phyloP scores from a whole-genome alignment of 257 asterid genomes.

The Cordia subcordata region DNA sequence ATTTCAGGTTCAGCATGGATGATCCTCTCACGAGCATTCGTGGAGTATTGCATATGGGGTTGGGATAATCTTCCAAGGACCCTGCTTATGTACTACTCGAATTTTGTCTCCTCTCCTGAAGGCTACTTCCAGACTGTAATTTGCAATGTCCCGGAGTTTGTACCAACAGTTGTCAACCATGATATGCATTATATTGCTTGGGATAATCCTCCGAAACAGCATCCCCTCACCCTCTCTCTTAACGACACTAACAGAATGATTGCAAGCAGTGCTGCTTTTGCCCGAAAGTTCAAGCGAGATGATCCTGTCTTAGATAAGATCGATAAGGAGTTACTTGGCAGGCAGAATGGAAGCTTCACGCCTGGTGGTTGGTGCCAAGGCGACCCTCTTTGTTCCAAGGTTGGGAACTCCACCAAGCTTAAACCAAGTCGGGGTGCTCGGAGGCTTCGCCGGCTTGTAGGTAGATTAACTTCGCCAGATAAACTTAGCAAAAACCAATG shows the following conservation, averaged over 20 bases:
- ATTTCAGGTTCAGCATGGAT: slow-evolving; percentile 95
- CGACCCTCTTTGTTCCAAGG: slow-evolving; percentile 60
- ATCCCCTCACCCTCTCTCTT: slow-evolving; percentile 58
- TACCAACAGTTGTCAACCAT: slow-evolving; percentile 73
- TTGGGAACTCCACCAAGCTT: slow-evolving; percentile 47
- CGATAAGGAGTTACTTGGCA: slow-evolving; percentile 54
- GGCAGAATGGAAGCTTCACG: slow-evolving; percentile 62
- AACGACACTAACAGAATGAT: slow-evolving; percentile 66
- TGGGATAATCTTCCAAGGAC: slow-evolving; percentile 97
- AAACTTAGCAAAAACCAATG: slow-evolving; percentile 45
- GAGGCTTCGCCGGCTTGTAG: slow-evolving; percentile 60
- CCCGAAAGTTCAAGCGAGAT: slow-evolving; percentile 70
- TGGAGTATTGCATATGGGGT: slow-evolving; percentile 87
- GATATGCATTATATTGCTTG: slow-evolving; percentile 94
- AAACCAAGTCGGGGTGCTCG: slow-evolving; percentile 70
- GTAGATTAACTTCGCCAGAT: slow-evolving; percentile 30
- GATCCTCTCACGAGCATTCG: slow-evolving; percentile 76
- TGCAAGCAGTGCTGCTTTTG: slow-evolving; percentile 76
- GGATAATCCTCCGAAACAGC: slow-evolving; percentile 90
- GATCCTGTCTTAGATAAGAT: slow-evolving; percentile 60
- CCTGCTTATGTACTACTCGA: slow-evolving; percentile 90
- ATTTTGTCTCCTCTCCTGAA: slow-evolving; percentile 91
- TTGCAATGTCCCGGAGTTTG: slow-evolving; percentile 84
- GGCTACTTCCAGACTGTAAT: slow-evolving; percentile 89
- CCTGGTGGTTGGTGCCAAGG: slow-evolving; percentile 96